These are phyloP conservation scores for Mucor racemosus DNA, from an alignment of 371 early-diverging fungal genomes.

Conservation along the genomic window DNA sequence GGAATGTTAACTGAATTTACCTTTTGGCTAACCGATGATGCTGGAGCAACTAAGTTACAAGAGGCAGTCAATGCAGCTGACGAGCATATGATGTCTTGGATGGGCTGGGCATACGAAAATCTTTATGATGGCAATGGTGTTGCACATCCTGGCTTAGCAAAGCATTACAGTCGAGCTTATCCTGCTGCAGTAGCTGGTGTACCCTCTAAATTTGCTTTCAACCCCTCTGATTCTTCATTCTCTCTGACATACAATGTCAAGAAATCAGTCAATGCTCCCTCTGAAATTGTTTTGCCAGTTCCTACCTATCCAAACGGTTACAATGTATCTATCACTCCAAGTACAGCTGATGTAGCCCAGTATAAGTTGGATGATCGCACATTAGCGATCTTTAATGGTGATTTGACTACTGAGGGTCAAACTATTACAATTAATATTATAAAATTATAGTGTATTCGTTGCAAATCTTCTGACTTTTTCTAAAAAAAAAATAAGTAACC, in stretches of 20 bases:
- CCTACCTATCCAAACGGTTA: conserved; percentile 29
- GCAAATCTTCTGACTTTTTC: too few species aligned
- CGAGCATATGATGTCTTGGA: conserved; percentile 48
- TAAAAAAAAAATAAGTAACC: too few species aligned
- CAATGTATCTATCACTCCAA: conserved; percentile 17
- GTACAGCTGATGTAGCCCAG: conserved; percentile 7
- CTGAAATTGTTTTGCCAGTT: conserved; percentile 24
- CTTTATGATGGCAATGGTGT: conserved; percentile 27
- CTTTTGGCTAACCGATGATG: conserved; percentile 40
- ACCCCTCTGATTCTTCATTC: conserved; percentile 18
- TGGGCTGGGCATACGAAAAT: conserved; percentile 54
- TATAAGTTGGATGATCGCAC: conserved; percentile 19
- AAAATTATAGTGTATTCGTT: conserved; percentile 10
- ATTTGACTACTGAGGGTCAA: conserved; percentile 11
- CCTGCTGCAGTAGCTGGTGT: conserved; percentile 45
- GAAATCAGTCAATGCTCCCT: conserved; percentile 19
- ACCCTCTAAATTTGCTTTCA: conserved; percentile 21
- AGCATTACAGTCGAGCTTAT: conserved; percentile 45
- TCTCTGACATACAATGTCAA: conserved; percentile 15
- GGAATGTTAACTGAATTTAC: conserved; percentile 49
- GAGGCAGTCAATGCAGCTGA: conserved; percentile 32
- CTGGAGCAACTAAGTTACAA: conserved; percentile 17
- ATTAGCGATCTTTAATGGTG: conserved; percentile 20
- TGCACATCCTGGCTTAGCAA: conserved; percentile 32
- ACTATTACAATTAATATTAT: conserved; percentile 20